Evolutionary conservation across 2,329 filamentous ascomycete genomes (phyloP), one percentile per base, ranked within the genome.

Genomic region (Neodidymelliopsis sp.): DNA sequence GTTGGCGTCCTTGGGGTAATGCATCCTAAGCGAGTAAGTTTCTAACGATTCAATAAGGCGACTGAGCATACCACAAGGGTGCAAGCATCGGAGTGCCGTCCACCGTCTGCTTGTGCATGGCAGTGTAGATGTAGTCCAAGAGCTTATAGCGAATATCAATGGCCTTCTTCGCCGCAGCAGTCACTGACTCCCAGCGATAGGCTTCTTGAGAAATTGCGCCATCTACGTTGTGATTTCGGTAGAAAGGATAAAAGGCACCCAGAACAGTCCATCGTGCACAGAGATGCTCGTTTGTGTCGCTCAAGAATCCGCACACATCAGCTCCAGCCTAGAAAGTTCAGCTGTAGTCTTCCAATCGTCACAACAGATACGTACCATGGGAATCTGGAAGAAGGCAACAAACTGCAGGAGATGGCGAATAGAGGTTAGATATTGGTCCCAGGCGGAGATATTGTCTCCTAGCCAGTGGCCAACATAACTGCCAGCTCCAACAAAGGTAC

Each of bases 61-160:
- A 15, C 16, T 7, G 24, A 83, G 90, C 73, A 85, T 54, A 91
- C 74, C 88, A 90, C 52, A 91, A 67, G 0, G 89, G 88, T 51
- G 83, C 83, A 30, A 90, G 72, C 56, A 85, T 76, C 0, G 89
- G 87, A 4, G 80, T 82, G 13, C 89, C 89, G 39, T 83, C 81
- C 20, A 77, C 60, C 27, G 78, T 81, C 69, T 89, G 82, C 47
- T 74, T 70, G 62, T 84, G 76, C 67, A 90, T 78, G 1, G 85
- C 83, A 2, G 88, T 91, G 76, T 92, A 91, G 49, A 90, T 79
- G 73, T 91, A 91, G 63, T 91, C 88, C 5, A 92, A 78, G n/a
- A 92, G 76, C n/a, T 82, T 78, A 74, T 91, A 92, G 10, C 89
- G 81, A 44, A 87, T 85, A 27, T 82, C 81, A 59, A 91, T 90